Percentiles rank a stretch among this genome's conserved stretches.
Conservation (phyloP, 139 green algal genomes). For the Chloropicon primus region DNA sequence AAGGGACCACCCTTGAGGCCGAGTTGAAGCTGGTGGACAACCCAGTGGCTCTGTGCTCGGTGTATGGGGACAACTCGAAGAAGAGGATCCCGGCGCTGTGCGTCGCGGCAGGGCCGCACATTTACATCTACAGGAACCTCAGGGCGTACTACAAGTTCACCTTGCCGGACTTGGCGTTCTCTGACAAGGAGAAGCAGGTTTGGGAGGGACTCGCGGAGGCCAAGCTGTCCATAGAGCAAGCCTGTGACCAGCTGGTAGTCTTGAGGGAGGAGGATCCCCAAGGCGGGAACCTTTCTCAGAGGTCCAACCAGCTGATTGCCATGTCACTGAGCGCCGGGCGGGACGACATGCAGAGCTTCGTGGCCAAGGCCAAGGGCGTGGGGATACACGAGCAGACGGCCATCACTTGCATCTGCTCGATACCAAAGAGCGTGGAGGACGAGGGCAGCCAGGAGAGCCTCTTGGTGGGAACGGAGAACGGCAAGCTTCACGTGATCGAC, state of each 20-base stretch:
- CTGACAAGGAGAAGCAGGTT: conserved; percentile 33
- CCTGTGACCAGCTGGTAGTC: conserved; percentile 2
- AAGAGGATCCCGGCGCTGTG: conserved; percentile 31
- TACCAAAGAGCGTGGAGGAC: conserved; percentile 17
- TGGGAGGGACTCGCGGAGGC: conserved; percentile 19
- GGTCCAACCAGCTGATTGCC: conserved; percentile 11
- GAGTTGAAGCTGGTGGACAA: not conserved
- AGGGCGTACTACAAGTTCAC: conserved; percentile 58
- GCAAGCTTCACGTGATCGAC: conserved; percentile 44
- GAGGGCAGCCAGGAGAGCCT: conserved; percentile 41
- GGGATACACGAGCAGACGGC: conserved; percentile 25
- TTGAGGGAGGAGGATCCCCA: conserved; percentile 1
- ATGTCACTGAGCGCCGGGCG: not conserved
- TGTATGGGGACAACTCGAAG: conserved; percentile 11
- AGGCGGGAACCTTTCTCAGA: not conserved
- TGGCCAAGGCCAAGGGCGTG: conserved; percentile 16
- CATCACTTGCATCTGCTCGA: conserved; percentile 48
- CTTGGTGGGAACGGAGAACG: conserved; percentile 45
- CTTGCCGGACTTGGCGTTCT: conserved; percentile 28
- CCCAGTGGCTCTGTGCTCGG: conserved; percentile 22
- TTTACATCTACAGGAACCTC: conserved; percentile 62
- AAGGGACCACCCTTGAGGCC: conserved; percentile 25
- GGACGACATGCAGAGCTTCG: not conserved
- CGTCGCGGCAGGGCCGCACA: conserved; percentile 38
- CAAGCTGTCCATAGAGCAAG: not conserved